These are phyloP conservation scores for Quercus aquifolioides DNA, from an alignment of 306 rosid species.

Conservation along the genomic window DNA sequence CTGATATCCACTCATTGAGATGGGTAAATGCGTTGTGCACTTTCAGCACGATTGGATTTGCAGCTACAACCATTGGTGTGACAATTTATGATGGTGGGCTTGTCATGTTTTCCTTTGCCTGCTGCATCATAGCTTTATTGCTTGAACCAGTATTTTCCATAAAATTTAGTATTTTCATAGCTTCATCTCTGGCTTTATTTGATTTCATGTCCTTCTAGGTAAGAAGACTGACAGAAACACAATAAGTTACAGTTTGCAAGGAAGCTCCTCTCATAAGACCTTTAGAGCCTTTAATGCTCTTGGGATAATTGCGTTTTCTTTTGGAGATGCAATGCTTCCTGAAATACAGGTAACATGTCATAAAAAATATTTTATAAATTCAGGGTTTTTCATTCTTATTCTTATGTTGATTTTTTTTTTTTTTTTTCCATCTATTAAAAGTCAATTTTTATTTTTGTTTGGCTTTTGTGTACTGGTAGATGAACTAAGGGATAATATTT, in stretches of 20 bases:
- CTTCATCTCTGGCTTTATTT: not conserved
- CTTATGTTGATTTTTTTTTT: not conserved
- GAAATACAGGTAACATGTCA: slow-evolving; percentile 56
- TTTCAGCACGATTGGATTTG: slow-evolving; percentile 72
- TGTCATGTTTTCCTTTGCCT: not conserved
- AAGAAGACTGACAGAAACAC: slow-evolving; percentile 59
- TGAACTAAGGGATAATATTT: not conserved
- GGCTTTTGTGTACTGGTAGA: not conserved
- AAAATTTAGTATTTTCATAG: not conserved
- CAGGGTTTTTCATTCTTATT: not conserved
- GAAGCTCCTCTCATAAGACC: slow-evolving; percentile 49
- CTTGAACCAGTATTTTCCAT: not conserved
- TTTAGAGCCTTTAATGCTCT: slow-evolving; percentile 76
- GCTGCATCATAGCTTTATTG: not conserved
- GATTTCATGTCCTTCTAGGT: slow-evolving; percentile 33
- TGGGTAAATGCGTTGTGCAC: slow-evolving; percentile 84
- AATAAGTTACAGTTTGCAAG: slow-evolving; percentile 49
- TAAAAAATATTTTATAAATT: not conserved
- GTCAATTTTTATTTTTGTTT: not conserved
- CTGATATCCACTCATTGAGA: slow-evolving; percentile 72
- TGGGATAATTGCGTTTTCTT: slow-evolving; percentile 68
- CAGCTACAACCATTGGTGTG: slow-evolving; percentile 70
- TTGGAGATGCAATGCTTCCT: slow-evolving; percentile 87
- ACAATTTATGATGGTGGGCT: slow-evolving; percentile 59
- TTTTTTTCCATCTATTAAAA: not conserved